Conservation (phyloP, 441 rosid species). For the Hura crepitans region DNA sequence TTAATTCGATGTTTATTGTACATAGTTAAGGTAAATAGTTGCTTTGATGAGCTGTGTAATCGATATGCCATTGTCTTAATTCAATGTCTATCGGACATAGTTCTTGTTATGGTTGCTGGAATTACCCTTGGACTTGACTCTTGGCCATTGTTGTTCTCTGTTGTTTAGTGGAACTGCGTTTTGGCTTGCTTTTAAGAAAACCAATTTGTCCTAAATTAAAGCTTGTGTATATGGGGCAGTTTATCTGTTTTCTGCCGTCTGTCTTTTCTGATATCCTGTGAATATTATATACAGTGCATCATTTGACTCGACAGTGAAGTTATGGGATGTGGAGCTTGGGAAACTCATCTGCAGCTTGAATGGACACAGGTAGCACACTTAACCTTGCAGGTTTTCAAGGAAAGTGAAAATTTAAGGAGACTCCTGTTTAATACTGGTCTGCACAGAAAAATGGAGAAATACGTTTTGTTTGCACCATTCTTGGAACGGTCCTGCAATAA, state of each 20-base stretch:
- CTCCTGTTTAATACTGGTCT: neutral
- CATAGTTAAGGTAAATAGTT: conserved; percentile 48
- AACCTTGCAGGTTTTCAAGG: neutral
- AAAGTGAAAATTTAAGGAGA: neutral
- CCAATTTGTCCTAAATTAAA: neutral
- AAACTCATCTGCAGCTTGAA: conserved; percentile 79
- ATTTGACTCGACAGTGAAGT: conserved; percentile 92
- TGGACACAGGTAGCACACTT: conserved; percentile 73
- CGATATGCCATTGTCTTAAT: neutral
- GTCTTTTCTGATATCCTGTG: conserved; percentile 12
- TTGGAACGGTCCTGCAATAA: conserved; percentile 1
- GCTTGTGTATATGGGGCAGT: neutral
- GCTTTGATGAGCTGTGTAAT: neutral
- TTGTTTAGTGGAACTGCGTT: neutral
- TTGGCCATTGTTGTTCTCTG: neutral
- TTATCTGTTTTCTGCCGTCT: neutral
- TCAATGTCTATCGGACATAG: neutral
- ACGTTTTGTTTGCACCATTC: neutral
- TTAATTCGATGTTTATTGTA: neutral
- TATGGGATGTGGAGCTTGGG: conserved; percentile 93
- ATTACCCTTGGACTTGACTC: conserved; percentile 5
- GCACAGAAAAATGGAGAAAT: neutral
- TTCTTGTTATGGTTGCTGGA: neutral
- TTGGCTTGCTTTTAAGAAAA: neutral
- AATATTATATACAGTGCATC: conserved; percentile 61